Conservation (phyloP, 768 basidiomycete genomes). For the Pisolithus orientalis region DNA sequence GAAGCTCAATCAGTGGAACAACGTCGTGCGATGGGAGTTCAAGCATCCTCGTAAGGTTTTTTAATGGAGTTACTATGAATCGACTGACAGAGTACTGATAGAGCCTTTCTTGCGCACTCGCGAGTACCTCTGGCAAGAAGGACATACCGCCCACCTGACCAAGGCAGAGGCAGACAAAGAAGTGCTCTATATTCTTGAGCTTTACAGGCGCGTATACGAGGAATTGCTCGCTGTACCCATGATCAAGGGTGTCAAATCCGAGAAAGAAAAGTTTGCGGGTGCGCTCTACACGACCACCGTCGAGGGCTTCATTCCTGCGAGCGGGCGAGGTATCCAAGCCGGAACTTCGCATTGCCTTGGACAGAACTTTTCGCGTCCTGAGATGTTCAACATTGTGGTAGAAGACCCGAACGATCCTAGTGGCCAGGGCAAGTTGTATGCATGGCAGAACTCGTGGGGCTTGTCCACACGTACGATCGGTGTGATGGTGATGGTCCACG, state of each 20-base stretch:
- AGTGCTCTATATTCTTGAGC: conserved; percentile 89
- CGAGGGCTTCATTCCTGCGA: conserved; percentile 95
- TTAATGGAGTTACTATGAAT: not conserved
- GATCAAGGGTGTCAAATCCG: conserved; percentile 94
- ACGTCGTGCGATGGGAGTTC: conserved; percentile 99
- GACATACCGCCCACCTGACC: conserved; percentile 91
- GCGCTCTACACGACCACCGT: conserved; percentile 97
- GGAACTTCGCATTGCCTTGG: conserved; percentile 98
- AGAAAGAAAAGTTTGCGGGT: conserved; percentile 99
- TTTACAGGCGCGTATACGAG: conserved; percentile 93
- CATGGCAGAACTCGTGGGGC: conserved; percentile 99
- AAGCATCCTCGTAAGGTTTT: conserved; percentile 83
- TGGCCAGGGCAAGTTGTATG: conserved; percentile 64
- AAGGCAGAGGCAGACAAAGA: conserved; percentile 87
- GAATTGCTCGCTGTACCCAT: conserved; percentile 97
- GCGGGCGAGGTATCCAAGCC: conserved; percentile 95
- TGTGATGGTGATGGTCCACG: conserved; percentile 99
- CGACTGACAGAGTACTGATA: conserved; percentile 19
- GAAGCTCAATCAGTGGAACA: conserved; percentile 99
- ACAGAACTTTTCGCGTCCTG: conserved; percentile 92
- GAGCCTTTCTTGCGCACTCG: conserved; percentile 98
- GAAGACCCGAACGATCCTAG: conserved; percentile 83
- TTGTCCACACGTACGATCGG: conserved; percentile 93
- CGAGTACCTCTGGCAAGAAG: conserved; percentile 99
- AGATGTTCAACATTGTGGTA: conserved; percentile 98